Percentiles rank a stretch among this genome's conserved stretches.
Evolutionary conservation across 1,284 basidiomycete genomes (phyloP).

Genomic region (Sparassis latifolia): DNA sequence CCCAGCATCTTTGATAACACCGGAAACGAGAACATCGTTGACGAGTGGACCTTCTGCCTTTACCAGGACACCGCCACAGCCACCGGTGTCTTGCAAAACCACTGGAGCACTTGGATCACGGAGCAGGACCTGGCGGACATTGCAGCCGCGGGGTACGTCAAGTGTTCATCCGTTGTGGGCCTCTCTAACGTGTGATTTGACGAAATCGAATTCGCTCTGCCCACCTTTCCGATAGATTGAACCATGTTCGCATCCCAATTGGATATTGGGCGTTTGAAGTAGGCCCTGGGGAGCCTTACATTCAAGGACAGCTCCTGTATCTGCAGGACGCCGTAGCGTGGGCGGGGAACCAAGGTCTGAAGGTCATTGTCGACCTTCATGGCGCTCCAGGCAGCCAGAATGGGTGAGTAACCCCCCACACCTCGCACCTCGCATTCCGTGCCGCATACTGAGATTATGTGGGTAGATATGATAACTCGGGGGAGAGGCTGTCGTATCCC

Average conservation of each 20-base stretch:
- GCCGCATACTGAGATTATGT: not conserved
- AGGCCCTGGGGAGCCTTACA: constrained; percentile 74
- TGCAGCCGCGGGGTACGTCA: constrained; percentile 60
- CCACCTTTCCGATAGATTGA: constrained; percentile 42
- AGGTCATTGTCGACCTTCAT: constrained; percentile 80
- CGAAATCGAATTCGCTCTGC: not conserved
- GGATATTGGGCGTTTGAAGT: constrained; percentile 92
- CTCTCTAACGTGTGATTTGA: not conserved
- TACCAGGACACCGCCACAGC: constrained; percentile 50
- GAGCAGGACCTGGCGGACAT: constrained; percentile 71
- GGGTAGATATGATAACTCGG: constrained; percentile 83
- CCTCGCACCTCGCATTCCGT: no score
- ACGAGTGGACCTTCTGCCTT: constrained; percentile 84
- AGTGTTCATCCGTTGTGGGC: constrained; percentile 13
- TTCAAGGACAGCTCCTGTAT: constrained; percentile 75
- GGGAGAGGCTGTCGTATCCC: constrained; percentile 56
- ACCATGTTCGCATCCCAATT: constrained; percentile 85
- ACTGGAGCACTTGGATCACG: constrained; percentile 81
- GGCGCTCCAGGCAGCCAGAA: constrained; percentile 84
- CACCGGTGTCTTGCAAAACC: constrained; percentile 42
- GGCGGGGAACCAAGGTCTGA: constrained; percentile 72
- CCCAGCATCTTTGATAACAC: constrained; percentile 84
- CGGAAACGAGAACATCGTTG: constrained; percentile 60
- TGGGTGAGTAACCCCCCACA: constrained; percentile 35
- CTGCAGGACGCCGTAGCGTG: constrained; percentile 71